Evolutionary conservation across 2,329 filamentous ascomycete genomes (phyloP).

Genomic region (Fusarium sp.): DNA sequence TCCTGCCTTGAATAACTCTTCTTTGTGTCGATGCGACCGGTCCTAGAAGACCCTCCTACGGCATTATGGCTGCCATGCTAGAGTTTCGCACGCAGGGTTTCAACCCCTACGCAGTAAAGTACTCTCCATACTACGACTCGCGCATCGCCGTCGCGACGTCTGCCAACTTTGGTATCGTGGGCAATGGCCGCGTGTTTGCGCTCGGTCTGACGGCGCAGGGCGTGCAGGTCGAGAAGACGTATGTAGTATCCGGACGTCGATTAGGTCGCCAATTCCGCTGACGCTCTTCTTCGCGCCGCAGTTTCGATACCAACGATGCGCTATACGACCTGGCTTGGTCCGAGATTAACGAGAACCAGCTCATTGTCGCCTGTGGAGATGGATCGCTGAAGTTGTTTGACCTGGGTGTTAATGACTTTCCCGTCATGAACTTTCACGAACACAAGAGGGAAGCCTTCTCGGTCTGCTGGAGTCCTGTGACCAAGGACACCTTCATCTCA

Average conservation of each 20-base stretch:
- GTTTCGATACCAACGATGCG: slow-evolving; percentile 96
- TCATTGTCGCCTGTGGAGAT: slow-evolving; percentile 88
- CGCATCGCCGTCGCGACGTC: slow-evolving; percentile 87
- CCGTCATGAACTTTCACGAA: slow-evolving; percentile 90
- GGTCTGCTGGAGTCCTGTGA: slow-evolving; percentile 88
- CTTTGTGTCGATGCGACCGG: slow-evolving; percentile 33
- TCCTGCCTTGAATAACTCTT: slow-evolving; percentile 22
- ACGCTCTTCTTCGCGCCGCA: slow-evolving; percentile 46
- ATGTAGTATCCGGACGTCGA: slow-evolving; percentile 15
- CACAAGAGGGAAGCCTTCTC: slow-evolving; percentile 93
- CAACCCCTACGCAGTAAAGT: slow-evolving; percentile 97
- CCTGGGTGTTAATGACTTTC: slow-evolving; percentile 79
- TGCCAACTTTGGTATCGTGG: slow-evolving; percentile 97
- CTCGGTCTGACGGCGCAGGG: slow-evolving; percentile 83
- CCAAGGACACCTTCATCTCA: slow-evolving; percentile 89
- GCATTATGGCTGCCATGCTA: slow-evolving; percentile 72
- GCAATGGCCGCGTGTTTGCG: slow-evolving; percentile 89
- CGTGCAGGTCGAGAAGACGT: slow-evolving; percentile 85
- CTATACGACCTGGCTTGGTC: slow-evolving; percentile 96
- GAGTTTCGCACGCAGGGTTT: slow-evolving; percentile 93
- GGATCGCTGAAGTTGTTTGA: slow-evolving; percentile 96
- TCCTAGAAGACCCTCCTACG: slow-evolving; percentile 10
- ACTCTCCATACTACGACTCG: slow-evolving; percentile 97
- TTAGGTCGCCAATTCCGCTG: not conserved
- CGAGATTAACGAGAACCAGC: slow-evolving; percentile 94